These are phyloP conservation scores for Solanum sparsipilum DNA, from an alignment of 257 asterid genomes.

Conservation along the genomic window DNA sequence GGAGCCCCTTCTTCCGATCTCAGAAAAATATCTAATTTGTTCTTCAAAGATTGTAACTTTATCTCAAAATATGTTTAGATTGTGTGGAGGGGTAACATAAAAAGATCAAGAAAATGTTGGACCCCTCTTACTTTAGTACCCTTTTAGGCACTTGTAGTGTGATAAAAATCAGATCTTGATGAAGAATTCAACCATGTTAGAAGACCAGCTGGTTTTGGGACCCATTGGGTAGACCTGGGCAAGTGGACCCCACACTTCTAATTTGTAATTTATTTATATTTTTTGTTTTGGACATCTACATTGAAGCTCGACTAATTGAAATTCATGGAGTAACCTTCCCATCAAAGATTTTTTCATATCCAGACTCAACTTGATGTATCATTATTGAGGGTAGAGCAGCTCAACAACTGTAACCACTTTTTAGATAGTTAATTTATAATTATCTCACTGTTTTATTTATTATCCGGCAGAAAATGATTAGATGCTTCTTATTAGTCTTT, in stretches of 20 bases:
- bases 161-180: constrained; percentile 6
- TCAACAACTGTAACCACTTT: neutral
- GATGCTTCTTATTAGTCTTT: neutral
- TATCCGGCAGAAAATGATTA: neutral
- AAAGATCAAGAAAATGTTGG: neutral
- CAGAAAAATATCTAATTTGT: neutral
- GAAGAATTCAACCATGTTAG: neutral
- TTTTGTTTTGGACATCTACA: neutral
- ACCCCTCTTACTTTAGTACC: neutral
- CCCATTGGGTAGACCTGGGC: neutral
- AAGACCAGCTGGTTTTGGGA: constrained; percentile 38
- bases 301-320: accelerated
- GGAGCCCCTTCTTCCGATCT: neutral
- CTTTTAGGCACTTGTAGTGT: neutral
- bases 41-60: neutral
- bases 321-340: accelerated
- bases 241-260: neutral
- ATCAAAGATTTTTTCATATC: too few species aligned
- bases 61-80: neutral
- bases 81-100: neutral
- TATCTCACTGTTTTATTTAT: neutral
- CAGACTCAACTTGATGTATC: neutral
- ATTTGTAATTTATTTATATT: neutral
- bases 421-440: neutral
- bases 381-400: neutral